These are phyloP conservation scores for Cokeromyces recurvatus DNA, from an alignment of 371 early-diverging fungal species.

Conservation along the genomic window DNA sequence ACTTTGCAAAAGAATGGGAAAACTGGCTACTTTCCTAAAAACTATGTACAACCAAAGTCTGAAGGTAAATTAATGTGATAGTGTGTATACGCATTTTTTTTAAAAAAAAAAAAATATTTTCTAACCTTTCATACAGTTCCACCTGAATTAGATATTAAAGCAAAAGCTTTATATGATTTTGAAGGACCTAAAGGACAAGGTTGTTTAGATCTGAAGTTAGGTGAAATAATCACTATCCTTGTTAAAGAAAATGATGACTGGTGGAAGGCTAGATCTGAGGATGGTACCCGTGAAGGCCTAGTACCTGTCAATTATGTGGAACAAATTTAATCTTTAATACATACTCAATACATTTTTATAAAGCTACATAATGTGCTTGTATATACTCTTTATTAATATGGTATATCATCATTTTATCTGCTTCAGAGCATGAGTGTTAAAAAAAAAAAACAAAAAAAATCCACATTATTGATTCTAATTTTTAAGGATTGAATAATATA, in stretches of 20 bases:
- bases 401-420: too few species aligned
- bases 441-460: too few species aligned
- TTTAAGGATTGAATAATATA: too few species aligned
- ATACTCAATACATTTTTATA: too few species aligned
- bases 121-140: too few species aligned
- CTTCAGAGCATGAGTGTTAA: too few species aligned
- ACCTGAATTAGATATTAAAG: slow-evolving; percentile 22
- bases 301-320: slow-evolving; percentile 76
- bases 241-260: slow-evolving; percentile 76
- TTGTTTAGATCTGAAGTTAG: slow-evolving; percentile 27
- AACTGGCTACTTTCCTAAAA: slow-evolving; percentile 34
- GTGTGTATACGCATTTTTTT: too few species aligned
- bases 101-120: too few species aligned
- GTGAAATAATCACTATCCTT: slow-evolving; percentile 27
- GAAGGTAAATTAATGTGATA: slow-evolving; percentile 9
- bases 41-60: slow-evolving; percentile 22
- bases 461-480: too few species aligned
- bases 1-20: slow-evolving; percentile 14
- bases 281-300: slow-evolving; percentile 54
- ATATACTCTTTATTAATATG: too few species aligned
- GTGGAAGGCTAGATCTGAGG: slow-evolving; percentile 66
- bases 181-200: slow-evolving; percentile 33
- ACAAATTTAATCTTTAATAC: slow-evolving; percentile 2
- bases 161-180: slow-evolving; percentile 34
- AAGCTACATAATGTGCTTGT: too few species aligned